Evolutionary conservation across 805 yeast species (phyloP).

Genomic region (Ogataea haglerorum): DNA sequence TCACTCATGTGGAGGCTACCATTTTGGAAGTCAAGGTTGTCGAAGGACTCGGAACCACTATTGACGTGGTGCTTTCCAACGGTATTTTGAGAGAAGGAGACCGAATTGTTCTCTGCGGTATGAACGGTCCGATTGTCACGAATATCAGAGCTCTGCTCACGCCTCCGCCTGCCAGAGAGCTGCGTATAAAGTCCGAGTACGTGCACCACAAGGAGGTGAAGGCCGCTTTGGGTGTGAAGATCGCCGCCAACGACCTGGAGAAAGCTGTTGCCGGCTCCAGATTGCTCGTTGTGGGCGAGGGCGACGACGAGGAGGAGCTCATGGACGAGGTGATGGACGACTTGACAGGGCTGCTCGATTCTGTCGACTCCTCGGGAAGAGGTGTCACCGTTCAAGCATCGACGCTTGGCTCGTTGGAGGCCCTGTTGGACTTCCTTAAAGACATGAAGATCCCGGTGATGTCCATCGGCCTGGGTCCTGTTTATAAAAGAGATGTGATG

Average conservation of each 20-base stretch:
- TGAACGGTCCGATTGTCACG: constrained; percentile 97
- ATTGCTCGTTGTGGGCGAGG: constrained; percentile 90
- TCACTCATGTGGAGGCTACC: constrained; percentile 92
- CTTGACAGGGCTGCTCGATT: constrained; percentile 87
- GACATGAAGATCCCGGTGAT: constrained; percentile 99
- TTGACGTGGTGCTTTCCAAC: constrained; percentile 95
- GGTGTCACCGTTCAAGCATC: constrained; percentile 99
- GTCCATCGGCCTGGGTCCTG: constrained; percentile 98
- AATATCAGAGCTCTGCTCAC: constrained; percentile 93
- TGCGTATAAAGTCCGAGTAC: constrained; percentile 95
- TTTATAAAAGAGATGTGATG: constrained; percentile 96
- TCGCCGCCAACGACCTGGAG: constrained; percentile 95
- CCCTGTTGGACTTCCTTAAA: constrained; percentile 91
- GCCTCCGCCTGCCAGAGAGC: constrained; percentile 95
- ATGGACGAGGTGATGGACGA: constrained; percentile 99
- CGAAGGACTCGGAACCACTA: constrained; percentile 98
- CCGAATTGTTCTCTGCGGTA: constrained; percentile 91
- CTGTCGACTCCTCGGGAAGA: constrained; percentile 90
- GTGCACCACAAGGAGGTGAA: constrained; percentile 96
- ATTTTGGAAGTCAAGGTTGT: constrained; percentile 95
- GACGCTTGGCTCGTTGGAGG: constrained; percentile 96
- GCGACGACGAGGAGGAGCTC: constrained; percentile 95
- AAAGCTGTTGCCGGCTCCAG: constrained; percentile 99
- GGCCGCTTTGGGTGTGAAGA: constrained; percentile 98
- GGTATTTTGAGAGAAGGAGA: constrained; percentile 96